Percentiles rank a stretch among this genome's conserved stretches.
These are phyloP conservation scores for Silybum marianum DNA, from an alignment of 129 eudicot genomes.

Conservation along the genomic window DNA sequence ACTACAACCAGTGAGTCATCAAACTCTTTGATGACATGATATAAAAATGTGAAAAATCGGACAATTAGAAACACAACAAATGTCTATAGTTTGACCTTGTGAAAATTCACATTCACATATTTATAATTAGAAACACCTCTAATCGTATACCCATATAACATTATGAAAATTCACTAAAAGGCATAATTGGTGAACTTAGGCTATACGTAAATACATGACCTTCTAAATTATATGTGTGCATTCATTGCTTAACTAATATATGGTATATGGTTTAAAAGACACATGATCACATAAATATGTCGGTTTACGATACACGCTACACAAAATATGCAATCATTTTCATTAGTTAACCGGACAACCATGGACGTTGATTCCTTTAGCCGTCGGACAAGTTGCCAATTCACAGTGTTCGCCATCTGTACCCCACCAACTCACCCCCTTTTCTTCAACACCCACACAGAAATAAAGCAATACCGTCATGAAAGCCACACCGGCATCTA, in stretches of 20 bases:
- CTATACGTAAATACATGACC: too few relatives aligned
- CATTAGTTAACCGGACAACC: conserved; percentile 67
- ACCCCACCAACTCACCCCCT: conserved; percentile 81
- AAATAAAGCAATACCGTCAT: conserved; percentile 82
- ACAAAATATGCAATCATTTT: conserved; percentile 16
- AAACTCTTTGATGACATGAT: too few relatives aligned
- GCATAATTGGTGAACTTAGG: too few relatives aligned
- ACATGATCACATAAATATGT: background rate
- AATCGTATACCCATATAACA: too few relatives aligned
- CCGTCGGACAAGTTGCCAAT: conserved; percentile 86
- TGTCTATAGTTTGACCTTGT: too few relatives aligned
- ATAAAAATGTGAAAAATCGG: too few relatives aligned
- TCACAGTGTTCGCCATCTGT: conserved; percentile 73
- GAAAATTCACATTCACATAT: too few relatives aligned
- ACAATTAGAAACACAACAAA: too few relatives aligned
- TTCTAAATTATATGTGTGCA: background rate
- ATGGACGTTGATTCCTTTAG: conserved; percentile 59
- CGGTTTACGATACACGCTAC: background rate
- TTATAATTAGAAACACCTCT: too few relatives aligned
- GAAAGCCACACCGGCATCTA: conserved; percentile 96
- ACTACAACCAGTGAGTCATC: too few relatives aligned
- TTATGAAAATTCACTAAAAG: too few relatives aligned
- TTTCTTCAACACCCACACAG: conserved; percentile 55
- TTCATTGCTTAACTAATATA: background rate
- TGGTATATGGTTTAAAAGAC: background rate